Percentiles rank a stretch among this genome's conserved stretches.
phyloP scores from a whole-genome alignment of 73 alveolate species.

The Blepharisma stoltei region DNA sequence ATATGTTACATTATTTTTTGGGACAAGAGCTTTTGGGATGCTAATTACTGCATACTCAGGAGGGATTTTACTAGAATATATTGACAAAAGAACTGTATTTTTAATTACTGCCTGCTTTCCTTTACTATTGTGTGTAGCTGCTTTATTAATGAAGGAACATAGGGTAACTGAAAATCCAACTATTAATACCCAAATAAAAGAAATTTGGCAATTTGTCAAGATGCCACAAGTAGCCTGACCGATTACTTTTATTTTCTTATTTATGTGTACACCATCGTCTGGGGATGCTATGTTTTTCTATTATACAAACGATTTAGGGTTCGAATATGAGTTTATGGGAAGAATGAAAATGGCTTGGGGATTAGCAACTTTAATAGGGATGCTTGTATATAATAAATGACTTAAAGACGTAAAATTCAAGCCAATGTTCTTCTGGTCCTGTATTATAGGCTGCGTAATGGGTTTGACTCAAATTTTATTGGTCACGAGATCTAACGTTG shows the following conservation, averaged over 20 bases:
- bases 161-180: not conserved
- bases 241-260: conserved; percentile 51
- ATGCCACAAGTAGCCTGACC: conserved; percentile 49
- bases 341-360: conserved; percentile 38
- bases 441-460: conserved; percentile 40
- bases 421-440: conserved; percentile 48
- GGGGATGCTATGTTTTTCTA: conserved; percentile 56
- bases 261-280: conserved; percentile 57
- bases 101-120: conserved; percentile 45
- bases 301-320: conserved; percentile 38
- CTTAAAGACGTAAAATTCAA: conserved; percentile 54
- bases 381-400: conserved; percentile 51
- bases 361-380: conserved; percentile 61
- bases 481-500: conserved; percentile 46
- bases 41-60: conserved; percentile 45
- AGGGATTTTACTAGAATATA: conserved; percentile 35
- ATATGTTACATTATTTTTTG: conserved; percentile 53
- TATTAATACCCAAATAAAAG: conserved; percentile 15
- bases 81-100: conserved; percentile 39
- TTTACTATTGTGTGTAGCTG: conserved; percentile 25
- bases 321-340: conserved; percentile 33
- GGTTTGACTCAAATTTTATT: conserved; percentile 46
- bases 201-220: conserved; percentile 35
- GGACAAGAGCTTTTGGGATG: conserved; percentile 47
- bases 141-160: conserved; percentile 27